Base-by-base conservation (phyloP, 1,284 basidiomycete genomes). In the Trichosporon sp. region DNA sequence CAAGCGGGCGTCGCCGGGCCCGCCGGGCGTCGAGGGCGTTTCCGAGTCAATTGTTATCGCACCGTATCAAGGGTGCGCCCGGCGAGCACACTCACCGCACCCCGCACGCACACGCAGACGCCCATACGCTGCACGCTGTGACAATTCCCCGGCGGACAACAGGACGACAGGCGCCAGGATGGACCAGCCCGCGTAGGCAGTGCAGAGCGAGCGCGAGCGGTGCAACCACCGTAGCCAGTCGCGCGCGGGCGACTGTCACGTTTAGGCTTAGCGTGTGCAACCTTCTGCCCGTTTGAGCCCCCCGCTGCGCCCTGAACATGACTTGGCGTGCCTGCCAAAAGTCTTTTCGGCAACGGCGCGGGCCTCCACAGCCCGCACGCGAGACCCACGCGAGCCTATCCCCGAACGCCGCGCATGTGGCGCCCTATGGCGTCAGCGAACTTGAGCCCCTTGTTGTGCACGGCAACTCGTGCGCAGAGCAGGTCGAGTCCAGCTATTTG, bases 401-500 rank as follows among this genome's bases (percentile, higher is more conserved):
- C 0, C 56, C 56, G 56, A 29, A 60, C 29, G 18, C 56, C 56
- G 56, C 31, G 18, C 56, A 60, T 60, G 56, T 60, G 56, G 56
- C 56, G 15, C 1, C 27, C 29, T 60, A 31, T n/a, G 29, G 29
- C 56, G 29, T 31, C 56, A 60, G 56, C 56, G 47, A 51, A 51
- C 47, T n/a, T 23, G 56, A 29, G n/a, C 32, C 31, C 32, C 29
- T 32, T 32, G 56, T 23, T 32, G 18, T 11, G 27, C 56, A 31
- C 56, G 27, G 18, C 47, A 7, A n/a, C 18, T 29, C n/a, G n/a
- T n/a, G n/a, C n/a, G n/a, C n/a, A n/a, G n/a, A n/a, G n/a, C n/a
- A n/a, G n/a, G n/a, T n/a, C n/a, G n/a, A n/a, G n/a, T 58, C 27
- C 4, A 31, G 56, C 56, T 68, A 63, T 68, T 65, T 65, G 67